A percentile compares a stretch with the other conserved stretches of the same genome.
phyloP scores from a whole-genome alignment of 768 basidiomycete species.

The Boletus bicolor region DNA sequence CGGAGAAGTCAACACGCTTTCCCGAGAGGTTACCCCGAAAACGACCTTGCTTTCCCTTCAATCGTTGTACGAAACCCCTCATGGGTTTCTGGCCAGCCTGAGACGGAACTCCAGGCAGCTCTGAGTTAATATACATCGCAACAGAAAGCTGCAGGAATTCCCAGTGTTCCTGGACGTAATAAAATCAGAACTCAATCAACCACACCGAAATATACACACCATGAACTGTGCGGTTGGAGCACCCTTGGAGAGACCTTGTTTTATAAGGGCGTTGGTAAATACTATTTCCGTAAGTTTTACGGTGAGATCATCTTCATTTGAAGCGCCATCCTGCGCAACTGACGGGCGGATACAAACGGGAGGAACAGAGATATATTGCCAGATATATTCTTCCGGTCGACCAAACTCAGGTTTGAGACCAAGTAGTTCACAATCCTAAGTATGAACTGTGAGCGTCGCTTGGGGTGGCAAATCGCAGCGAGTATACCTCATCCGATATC shows the following conservation, averaged over 20 bases:
- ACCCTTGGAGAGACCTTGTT: constrained; percentile 85
- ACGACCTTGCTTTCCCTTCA: constrained; percentile 98
- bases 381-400: constrained; percentile 94
- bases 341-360: constrained; percentile 97
- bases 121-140: constrained; percentile 98
- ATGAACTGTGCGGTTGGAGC: constrained; percentile 86
- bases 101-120: constrained; percentile 87
- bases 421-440: constrained; percentile 89
- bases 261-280: constrained; percentile 89
- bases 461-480: not conserved
- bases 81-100: constrained; percentile 91
- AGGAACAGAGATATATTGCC: constrained; percentile 98
- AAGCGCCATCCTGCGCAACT: constrained; percentile 95
- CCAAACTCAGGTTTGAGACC: constrained; percentile 87
- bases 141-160: constrained; percentile 93
- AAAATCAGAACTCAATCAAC: not conserved
- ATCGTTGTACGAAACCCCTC: constrained; percentile 93
- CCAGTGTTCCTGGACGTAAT: constrained; percentile 81
- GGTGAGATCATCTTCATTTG: constrained; percentile 97
- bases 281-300: constrained; percentile 98
- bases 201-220: constrained; percentile 39
- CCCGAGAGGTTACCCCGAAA: constrained; percentile 98
- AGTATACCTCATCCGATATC: constrained; percentile 82
- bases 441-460: not conserved
- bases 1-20: constrained; percentile 98